These are phyloP conservation scores for Mrakia blollopis DNA, from an alignment of 768 basidiomycete genomes.

Conservation along the genomic window DNA sequence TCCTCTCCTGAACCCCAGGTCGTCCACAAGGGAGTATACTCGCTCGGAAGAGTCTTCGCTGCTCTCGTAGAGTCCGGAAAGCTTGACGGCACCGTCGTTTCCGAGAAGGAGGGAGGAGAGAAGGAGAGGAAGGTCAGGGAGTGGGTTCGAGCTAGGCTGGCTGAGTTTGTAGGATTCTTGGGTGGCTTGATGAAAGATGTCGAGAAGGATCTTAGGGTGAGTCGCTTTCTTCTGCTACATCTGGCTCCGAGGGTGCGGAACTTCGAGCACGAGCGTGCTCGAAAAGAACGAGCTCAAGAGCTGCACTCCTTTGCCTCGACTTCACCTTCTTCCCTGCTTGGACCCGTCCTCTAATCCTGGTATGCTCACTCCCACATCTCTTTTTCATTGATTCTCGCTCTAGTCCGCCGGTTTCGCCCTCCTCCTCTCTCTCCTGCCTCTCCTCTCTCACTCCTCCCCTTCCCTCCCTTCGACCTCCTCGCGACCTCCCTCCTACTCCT, in stretches of 20 bases:
- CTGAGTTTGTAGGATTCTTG: conserved; percentile 65
- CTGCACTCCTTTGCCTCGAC: background rate
- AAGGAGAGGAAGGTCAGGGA: conserved; percentile 53
- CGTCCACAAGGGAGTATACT: conserved; percentile 71
- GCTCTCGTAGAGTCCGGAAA: conserved; percentile 58
- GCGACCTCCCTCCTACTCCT: conserved; percentile 18
- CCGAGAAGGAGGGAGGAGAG: conserved; percentile 42
- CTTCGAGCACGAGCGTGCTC: background rate
- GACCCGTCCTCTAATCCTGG: background rate
- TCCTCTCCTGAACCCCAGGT: conserved; percentile 51
- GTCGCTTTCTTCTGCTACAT: conserved; percentile 37
- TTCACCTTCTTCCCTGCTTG: background rate
- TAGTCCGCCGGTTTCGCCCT: conserved; percentile 26
- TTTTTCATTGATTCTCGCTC: background rate
- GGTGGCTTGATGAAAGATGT: conserved; percentile 67
- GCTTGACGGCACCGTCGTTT: conserved; percentile 50
- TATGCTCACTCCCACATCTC: background rate
- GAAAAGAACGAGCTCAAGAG: background rate
- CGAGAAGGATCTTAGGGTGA: conserved; percentile 67
- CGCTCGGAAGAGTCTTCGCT: conserved; percentile 73
- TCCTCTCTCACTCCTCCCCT: conserved; percentile 6
- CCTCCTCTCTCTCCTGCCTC: conserved; percentile 27
- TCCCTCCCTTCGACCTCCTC: conserved; percentile 8
- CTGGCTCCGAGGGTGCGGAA: background rate
- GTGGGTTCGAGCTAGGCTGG: conserved; percentile 76